Conservation (phyloP, 1,284 basidiomycete genomes). For the Cystobasidiaceae sp. region DNA sequence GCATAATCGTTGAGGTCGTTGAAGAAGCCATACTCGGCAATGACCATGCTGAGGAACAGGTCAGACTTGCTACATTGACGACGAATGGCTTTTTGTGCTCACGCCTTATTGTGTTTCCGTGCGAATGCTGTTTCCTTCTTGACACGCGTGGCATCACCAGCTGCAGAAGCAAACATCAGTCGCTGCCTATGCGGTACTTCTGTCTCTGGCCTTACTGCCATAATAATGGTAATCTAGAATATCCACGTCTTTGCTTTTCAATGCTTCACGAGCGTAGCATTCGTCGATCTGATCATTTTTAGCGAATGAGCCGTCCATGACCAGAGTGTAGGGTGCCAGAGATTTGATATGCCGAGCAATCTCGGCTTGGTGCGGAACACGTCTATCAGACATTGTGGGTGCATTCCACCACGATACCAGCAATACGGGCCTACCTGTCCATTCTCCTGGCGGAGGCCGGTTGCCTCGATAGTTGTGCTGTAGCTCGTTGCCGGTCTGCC, state of each 20-base stretch:
- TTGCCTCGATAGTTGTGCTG: slow-evolving; percentile 27
- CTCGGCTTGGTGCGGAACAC: background rate
- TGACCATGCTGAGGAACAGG: slow-evolving; percentile 37
- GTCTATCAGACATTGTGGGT: background rate
- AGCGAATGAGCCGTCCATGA: slow-evolving; percentile 45
- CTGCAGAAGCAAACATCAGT: background rate
- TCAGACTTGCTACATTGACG: background rate
- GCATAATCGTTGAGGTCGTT: slow-evolving; percentile 34
- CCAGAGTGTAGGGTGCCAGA: slow-evolving; percentile 41
- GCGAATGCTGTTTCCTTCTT: slow-evolving; percentile 40
- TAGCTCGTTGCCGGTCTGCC: slow-evolving; percentile 44
- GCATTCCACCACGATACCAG: background rate
- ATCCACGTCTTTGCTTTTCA: slow-evolving; percentile 39
- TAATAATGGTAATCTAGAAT: slow-evolving; percentile 44
- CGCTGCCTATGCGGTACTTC: background rate
- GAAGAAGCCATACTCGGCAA: slow-evolving; percentile 45
- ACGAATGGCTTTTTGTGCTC: background rate
- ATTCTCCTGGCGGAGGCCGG: slow-evolving; percentile 27
- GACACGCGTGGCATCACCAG: slow-evolving; percentile 39
- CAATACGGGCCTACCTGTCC: slow-evolving; percentile 30
- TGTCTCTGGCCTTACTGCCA: slow-evolving; percentile 28
- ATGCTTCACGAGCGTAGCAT: slow-evolving; percentile 39
- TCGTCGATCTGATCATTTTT: slow-evolving; percentile 37
- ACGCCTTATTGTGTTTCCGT: slow-evolving; percentile 38
- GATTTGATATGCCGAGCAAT: slow-evolving; percentile 41